A percentile compares a stretch with the other conserved stretches of the same genome.
Evolutionary conservation across 208 protist genomes (phyloP).

Genomic region (Acanthamoeba quina): DNA sequence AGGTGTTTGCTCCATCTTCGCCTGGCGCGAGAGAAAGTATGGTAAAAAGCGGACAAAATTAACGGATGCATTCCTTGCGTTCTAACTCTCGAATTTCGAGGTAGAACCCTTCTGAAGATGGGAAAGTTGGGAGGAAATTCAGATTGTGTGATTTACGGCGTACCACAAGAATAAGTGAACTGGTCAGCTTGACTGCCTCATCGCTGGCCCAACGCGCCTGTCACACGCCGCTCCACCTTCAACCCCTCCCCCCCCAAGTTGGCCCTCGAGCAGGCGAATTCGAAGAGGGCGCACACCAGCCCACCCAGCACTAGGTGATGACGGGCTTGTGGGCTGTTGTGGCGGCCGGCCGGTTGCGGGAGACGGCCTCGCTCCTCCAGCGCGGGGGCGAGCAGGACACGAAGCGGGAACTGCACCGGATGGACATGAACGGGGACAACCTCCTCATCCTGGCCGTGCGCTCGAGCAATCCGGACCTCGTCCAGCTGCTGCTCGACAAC

Average conservation of each 20-base stretch:
- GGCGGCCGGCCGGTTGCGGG: not conserved
- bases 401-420: not conserved
- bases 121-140: not conserved
- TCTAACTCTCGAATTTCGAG: not conserved
- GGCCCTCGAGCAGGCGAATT: not conserved
- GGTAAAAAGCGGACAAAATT: too few relatives aligned
- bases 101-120: not conserved
- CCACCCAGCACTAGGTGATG: not conserved
- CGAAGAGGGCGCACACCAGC: not conserved
- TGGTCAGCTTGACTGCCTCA: not conserved
- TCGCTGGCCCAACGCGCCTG: not conserved
- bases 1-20: too few relatives aligned
- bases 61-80: too few relatives aligned
- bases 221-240: too few relatives aligned
- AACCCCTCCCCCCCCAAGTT: not conserved
- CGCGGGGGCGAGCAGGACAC: not conserved
- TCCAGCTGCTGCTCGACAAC: not conserved
- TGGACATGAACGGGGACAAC: conserved; percentile 21
- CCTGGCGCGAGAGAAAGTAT: too few relatives aligned
- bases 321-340: not conserved
- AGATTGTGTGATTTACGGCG: not conserved
- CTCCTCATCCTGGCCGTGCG: not conserved
- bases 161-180: not conserved
- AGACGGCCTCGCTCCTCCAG: not conserved
- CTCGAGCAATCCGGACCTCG: conserved; percentile 13